Conservation (phyloP, 495 filamentous ascomycete genomes). For the Aspergillus nidulans region DNA sequence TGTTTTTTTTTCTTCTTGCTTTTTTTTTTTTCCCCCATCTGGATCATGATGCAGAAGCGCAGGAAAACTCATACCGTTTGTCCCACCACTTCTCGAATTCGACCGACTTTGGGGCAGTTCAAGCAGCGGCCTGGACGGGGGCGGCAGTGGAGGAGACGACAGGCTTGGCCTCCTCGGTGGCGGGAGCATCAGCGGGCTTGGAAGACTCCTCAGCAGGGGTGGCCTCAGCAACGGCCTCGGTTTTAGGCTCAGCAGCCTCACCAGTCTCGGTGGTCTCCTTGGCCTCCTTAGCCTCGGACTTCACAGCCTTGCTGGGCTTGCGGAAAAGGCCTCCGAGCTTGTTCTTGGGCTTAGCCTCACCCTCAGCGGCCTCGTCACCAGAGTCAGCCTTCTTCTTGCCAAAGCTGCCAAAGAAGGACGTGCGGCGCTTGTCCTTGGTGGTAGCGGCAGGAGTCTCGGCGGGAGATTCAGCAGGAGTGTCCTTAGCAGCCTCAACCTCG, state of each 20-base stretch:
- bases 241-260: conserved; percentile 20
- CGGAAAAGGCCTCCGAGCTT: conserved; percentile 55
- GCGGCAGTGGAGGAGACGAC: conserved; percentile 32
- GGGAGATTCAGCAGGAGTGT: conserved; percentile 30
- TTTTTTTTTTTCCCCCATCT: conserved; percentile 7
- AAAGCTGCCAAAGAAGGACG: conserved; percentile 52
- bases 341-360: conserved; percentile 49
- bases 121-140: conserved; percentile 49
- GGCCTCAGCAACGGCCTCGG: conserved; percentile 33
- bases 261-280: conserved; percentile 29
- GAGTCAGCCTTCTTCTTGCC: conserved; percentile 51
- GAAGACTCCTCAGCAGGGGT: conserved; percentile 28
- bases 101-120: conserved; percentile 29
- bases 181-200: conserved; percentile 27
- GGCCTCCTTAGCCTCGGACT: conserved; percentile 31
- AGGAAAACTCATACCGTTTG: conserved; percentile 21
- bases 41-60: conserved; percentile 11
- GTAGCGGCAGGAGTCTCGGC: conserved; percentile 30
- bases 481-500: conserved; percentile 38
- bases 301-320: conserved; percentile 53
- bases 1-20: conserved; percentile 7
- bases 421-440: conserved; percentile 50
- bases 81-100: conserved; percentile 48
- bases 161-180: conserved; percentile 33
- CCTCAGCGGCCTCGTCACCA: conserved; percentile 46